These are phyloP conservation scores for Fusarium redolens DNA, from an alignment of 2,329 filamentous ascomycete genomes.

Conservation along the genomic window DNA sequence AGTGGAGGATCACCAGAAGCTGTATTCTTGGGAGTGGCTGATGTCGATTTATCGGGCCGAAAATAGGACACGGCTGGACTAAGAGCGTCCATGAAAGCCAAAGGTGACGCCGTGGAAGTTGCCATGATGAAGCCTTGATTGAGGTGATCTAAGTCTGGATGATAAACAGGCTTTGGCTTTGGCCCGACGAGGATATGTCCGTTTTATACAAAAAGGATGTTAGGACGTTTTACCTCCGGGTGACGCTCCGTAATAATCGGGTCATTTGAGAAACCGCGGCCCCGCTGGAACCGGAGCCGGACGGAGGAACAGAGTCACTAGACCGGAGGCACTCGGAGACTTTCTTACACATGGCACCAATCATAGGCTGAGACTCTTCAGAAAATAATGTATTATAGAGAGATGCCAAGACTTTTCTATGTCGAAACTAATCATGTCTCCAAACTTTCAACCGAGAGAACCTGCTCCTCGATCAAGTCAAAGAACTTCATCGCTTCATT, in stretches of 20 bases:
- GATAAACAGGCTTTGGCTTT: background rate
- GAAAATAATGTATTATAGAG: background rate
- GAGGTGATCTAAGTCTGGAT: background rate
- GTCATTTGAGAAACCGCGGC: slow-evolving; percentile 26
- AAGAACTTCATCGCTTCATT: slow-evolving; percentile 47
- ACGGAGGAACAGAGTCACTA: slow-evolving; percentile 7
- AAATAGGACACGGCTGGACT: slow-evolving; percentile 53
- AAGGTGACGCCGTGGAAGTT: slow-evolving; percentile 34
- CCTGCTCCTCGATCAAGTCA: slow-evolving; percentile 39
- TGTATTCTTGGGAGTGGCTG: background rate
- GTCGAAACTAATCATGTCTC: background rate
- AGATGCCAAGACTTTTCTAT: background rate
- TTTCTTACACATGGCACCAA: background rate
- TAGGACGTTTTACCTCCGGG: background rate
- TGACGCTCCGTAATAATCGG: background rate
- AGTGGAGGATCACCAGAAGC: slow-evolving; percentile 55
- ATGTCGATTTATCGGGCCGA: slow-evolving; percentile 2
- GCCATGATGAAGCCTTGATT: slow-evolving; percentile 40
- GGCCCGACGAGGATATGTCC: no score
- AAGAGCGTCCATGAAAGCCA: slow-evolving; percentile 54
- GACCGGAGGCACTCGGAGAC: background rate
- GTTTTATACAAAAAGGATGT: background rate
- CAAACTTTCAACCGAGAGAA: slow-evolving; percentile 19
- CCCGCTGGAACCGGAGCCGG: slow-evolving; percentile 27
- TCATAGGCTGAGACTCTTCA: background rate